These are phyloP conservation scores for Austropuccinia psidii DNA, from an alignment of 1,284 basidiomycete genomes.

Conservation along the genomic window DNA sequence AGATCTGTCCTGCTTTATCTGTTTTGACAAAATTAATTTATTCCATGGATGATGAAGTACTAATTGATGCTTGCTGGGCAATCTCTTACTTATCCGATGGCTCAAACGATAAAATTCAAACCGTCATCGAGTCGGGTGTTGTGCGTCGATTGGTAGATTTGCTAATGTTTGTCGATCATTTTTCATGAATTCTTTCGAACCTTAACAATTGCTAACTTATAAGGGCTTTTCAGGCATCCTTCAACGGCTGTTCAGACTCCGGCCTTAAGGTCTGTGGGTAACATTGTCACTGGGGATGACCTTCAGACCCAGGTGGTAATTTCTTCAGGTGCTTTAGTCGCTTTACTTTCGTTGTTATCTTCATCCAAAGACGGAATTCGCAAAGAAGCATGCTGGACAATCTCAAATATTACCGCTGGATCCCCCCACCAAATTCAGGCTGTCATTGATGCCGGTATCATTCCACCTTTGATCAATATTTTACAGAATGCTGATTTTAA, in stretches of 20 bases:
- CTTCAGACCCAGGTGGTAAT: slow-evolving; percentile 98
- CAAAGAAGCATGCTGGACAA: slow-evolving; percentile 98
- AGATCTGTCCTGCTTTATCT: slow-evolving; percentile 94
- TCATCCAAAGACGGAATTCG: slow-evolving; percentile 92
- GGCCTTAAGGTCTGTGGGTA: slow-evolving; percentile 92
- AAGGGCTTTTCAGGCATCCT: slow-evolving; percentile 54
- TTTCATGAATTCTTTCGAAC: neutral
- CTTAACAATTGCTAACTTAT: neutral
- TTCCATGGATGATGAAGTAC: slow-evolving; percentile 95
- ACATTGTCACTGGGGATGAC: slow-evolving; percentile 98
- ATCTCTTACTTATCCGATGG: slow-evolving; percentile 99
- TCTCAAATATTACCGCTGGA: slow-evolving; percentile 97
- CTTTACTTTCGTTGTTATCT: slow-evolving; percentile 80
- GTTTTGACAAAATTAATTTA: slow-evolving; percentile 98
- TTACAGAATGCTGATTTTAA: slow-evolving; percentile 97
- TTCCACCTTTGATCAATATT: slow-evolving; percentile 97
- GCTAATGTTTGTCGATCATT: slow-evolving; percentile 55
- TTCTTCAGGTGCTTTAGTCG: slow-evolving; percentile 87
- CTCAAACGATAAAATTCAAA: slow-evolving; percentile 99
- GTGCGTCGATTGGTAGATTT: slow-evolving; percentile 95
- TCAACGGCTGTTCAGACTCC: slow-evolving; percentile 99
- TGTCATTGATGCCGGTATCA: slow-evolving; percentile 64
- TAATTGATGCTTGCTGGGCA: slow-evolving; percentile 99
- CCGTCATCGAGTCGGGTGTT: slow-evolving; percentile 96
- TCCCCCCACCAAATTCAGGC: slow-evolving; percentile 93